Evolutionary conservation across 164 flowering plant species (phyloP).

Genomic region (Pachysandra terminalis): DNA sequence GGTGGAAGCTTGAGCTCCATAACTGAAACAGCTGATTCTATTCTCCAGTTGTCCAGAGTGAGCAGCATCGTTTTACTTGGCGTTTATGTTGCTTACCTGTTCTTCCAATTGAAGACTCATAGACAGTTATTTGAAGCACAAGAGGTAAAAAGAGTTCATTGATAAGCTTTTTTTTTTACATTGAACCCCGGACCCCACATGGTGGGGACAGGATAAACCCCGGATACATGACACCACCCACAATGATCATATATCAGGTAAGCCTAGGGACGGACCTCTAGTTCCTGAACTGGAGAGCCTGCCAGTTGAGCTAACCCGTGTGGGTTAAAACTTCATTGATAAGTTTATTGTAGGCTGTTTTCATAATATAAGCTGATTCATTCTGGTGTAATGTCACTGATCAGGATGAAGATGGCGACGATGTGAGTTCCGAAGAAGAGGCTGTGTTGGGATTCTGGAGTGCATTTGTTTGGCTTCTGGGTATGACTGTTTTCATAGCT

Average conservation of each 20-base stretch:
- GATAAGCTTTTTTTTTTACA: no score
- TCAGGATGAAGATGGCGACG: constrained; percentile 41
- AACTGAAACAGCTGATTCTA: constrained; percentile 20
- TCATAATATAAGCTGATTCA: no score
- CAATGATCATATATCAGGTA: no score
- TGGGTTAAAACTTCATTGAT: no score
- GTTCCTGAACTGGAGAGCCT: no score
- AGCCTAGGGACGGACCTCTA: no score
- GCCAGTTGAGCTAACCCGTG: no score
- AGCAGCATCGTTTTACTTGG: constrained; percentile 75
- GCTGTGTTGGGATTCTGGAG: constrained; percentile 74
- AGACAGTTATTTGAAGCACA: constrained; percentile 60
- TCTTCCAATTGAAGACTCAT: constrained; percentile 84
- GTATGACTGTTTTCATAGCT: constrained; percentile 68
- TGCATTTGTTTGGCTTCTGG: constrained; percentile 62
- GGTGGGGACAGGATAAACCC: no score
- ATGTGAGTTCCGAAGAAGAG: constrained; percentile 28
- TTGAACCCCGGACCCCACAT: no score
- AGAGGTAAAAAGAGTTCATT: constrained; percentile 32
- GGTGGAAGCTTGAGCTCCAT: constrained; percentile 15
- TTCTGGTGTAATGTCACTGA: neutral
- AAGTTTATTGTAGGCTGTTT: no score
- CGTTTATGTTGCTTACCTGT: constrained; percentile 59
- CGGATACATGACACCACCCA: no score
- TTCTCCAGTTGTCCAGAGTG: constrained; percentile 63